phyloP scores from a whole-genome alignment of 2,329 filamentous ascomycete genomes.

The Camptophora hylomeconis region DNA sequence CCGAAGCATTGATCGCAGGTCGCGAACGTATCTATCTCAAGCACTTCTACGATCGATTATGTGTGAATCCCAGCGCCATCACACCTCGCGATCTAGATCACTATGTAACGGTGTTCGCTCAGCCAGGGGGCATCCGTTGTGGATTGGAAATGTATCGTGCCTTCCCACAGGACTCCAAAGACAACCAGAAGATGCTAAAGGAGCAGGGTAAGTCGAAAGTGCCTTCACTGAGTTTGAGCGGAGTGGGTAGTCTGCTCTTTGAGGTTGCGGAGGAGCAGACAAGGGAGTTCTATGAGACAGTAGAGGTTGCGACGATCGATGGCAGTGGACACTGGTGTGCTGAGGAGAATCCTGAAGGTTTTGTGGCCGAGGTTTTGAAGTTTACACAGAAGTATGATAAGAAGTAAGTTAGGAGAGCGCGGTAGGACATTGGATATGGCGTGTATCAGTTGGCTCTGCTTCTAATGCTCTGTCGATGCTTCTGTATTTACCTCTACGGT shows the following conservation, averaged over 20 bases:
- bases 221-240: conserved; percentile 20
- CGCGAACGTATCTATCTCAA: conserved; percentile 30
- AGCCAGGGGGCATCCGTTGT: conserved; percentile 23
- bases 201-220: conserved; percentile 22
- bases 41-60: conserved; percentile 30
- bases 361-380: conserved; percentile 21
- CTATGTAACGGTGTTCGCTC: conserved; percentile 25
- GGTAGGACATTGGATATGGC: too few relatives aligned
- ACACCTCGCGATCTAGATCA: conserved; percentile 24
- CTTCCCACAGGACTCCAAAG: conserved; percentile 22
- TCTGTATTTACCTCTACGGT: too few relatives aligned
- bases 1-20: conserved; percentile 27
- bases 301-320: conserved; percentile 17
- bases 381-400: too few relatives aligned
- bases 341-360: conserved; percentile 27
- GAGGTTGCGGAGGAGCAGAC: conserved; percentile 20
- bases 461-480: too few relatives aligned
- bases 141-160: conserved; percentile 23
- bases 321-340: conserved; percentile 25
- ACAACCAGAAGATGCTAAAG: conserved; percentile 20
- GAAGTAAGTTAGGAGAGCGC: too few relatives aligned
- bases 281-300: conserved; percentile 22
- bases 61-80: conserved; percentile 25
- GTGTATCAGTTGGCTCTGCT: too few relatives aligned
- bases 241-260: conserved; percentile 18